A percentile compares a stretch with the other conserved stretches of the same genome.
Conservation (phyloP, 805 yeast species). For the Kodamaea jinghongensis region DNA sequence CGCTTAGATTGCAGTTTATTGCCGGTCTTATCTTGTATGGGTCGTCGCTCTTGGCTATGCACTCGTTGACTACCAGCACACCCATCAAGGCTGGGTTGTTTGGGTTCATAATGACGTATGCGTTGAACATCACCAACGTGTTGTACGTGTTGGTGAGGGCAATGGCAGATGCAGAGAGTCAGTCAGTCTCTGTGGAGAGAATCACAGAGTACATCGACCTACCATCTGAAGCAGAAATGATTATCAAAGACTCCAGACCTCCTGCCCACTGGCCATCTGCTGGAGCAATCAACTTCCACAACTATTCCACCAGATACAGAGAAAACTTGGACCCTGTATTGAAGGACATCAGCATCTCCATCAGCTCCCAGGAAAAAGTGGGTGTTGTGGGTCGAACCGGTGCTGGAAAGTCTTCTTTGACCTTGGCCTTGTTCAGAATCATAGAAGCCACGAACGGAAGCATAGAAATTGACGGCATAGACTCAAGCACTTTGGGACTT, state of each 20-base stretch:
- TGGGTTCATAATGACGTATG: conserved; percentile 64
- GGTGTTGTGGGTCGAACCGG: conserved; percentile 95
- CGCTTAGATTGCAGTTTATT: conserved; percentile 57
- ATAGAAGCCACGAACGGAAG: conserved; percentile 72
- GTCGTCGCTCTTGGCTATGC: conserved; percentile 46
- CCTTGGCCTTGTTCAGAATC: conserved; percentile 79
- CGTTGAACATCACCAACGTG: conserved; percentile 53
- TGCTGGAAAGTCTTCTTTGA: conserved; percentile 71
- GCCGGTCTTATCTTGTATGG: conserved; percentile 55
- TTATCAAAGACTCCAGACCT: conserved; percentile 37
- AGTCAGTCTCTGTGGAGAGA: conserved; percentile 66
- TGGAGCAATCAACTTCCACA: conserved; percentile 66
- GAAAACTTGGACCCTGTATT: conserved; percentile 76
- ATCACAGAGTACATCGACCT: conserved; percentile 56
- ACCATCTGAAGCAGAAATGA: conserved; percentile 44
- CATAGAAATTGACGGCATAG: conserved; percentile 67
- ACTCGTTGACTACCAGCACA: conserved; percentile 33
- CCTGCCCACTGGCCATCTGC: conserved; percentile 65
- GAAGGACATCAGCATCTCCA: conserved; percentile 59
- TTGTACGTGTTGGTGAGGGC: conserved; percentile 56
- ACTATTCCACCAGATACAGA: conserved; percentile 82
- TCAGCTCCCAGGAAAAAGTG: conserved; percentile 75
- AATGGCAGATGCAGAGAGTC: conserved; percentile 62
- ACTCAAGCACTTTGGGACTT: conserved; percentile 68
- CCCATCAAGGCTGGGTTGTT: conserved; percentile 58